Conservation (phyloP, 345 rosid species). For the Lumnitzera racemosa region DNA sequence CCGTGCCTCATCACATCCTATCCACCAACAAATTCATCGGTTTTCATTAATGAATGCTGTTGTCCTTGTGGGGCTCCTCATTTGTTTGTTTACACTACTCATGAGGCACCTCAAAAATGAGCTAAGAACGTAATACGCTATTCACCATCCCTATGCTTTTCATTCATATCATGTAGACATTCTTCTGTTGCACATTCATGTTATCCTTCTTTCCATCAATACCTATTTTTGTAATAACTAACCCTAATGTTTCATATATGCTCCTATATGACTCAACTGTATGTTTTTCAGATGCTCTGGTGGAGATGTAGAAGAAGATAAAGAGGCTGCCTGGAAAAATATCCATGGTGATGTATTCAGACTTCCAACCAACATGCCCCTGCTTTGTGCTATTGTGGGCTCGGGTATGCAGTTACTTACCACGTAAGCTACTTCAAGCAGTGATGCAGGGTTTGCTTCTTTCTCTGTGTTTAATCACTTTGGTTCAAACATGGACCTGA, state of each 20-base stretch:
- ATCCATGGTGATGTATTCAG: constrained; percentile 69
- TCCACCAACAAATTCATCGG: constrained; percentile 53
- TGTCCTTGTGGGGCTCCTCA: constrained; percentile 38
- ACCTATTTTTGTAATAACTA: neutral
- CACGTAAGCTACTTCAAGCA: constrained; percentile 41
- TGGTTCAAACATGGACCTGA: too few relatives aligned
- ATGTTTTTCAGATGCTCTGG: constrained; percentile 31
- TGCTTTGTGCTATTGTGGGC: constrained; percentile 74
- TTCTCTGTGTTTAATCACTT: too few relatives aligned
- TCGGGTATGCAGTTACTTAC: constrained; percentile 66
- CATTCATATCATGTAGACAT: too few relatives aligned
- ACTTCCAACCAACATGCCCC: constrained; percentile 48
- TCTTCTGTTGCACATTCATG: too few relatives aligned
- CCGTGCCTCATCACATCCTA: constrained; percentile 38
- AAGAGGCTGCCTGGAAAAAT: constrained; percentile 75
- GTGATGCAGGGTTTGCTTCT: neutral
- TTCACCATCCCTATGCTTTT: neutral
- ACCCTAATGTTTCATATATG: neutral
- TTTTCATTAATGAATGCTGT: constrained; percentile 62
- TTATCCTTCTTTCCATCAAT: too few relatives aligned
- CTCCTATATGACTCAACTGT: neutral
- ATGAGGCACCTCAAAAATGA: constrained; percentile 65
- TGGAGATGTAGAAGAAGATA: constrained; percentile 72
- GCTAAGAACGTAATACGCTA: constrained; percentile 40
- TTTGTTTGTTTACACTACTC: constrained; percentile 48